These are phyloP conservation scores for Alopecurus myosuroides DNA, from an alignment of 176 grass and related monocot genomes.

Conservation along the genomic window DNA sequence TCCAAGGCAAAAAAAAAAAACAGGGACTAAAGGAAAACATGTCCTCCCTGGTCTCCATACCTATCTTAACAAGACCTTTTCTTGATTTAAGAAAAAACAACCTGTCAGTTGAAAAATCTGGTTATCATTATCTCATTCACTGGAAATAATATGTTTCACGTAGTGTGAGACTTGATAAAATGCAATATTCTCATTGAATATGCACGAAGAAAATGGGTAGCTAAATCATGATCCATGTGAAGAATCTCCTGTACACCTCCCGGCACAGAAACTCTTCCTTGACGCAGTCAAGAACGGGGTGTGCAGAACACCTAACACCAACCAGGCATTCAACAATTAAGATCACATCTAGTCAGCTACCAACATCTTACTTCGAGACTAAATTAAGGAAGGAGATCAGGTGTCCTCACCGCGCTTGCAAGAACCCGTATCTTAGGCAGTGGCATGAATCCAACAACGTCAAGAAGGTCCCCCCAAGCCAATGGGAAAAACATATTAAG, in stretches of 20 bases:
- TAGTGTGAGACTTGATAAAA: not conserved
- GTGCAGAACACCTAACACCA: constrained; percentile 79
- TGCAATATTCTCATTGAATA: not conserved
- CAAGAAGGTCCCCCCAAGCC: constrained; percentile 39
- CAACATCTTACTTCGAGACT: not conserved
- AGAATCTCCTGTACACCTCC: constrained; percentile 97
- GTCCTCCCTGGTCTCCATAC: constrained; percentile 76
- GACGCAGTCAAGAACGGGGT: constrained; percentile 90
- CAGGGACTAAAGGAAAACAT: constrained; percentile 73
- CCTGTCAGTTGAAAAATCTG: constrained; percentile 34
- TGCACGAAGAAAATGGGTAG: constrained; percentile 36
- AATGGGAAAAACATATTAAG: constrained; percentile 84
- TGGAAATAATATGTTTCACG: not conserved
- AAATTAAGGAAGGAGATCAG: not conserved
- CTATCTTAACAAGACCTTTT: constrained; percentile 90
- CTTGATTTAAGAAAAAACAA: constrained; percentile 91
- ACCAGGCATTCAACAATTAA: not conserved
- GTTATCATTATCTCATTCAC: not conserved
- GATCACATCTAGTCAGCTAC: not conserved
- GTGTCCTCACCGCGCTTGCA: constrained; percentile 74
- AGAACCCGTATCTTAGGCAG: constrained; percentile 61
- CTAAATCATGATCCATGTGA: constrained; percentile 86
- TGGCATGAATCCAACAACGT: constrained; percentile 79
- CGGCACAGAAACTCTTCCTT: constrained; percentile 77
- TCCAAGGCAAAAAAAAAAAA: constrained; percentile 73